A percentile compares a stretch with the other conserved stretches of the same genome.
These are phyloP conservation scores for Penicillium turbatum DNA, from an alignment of 495 filamentous ascomycete genomes.

Conservation along the genomic window DNA sequence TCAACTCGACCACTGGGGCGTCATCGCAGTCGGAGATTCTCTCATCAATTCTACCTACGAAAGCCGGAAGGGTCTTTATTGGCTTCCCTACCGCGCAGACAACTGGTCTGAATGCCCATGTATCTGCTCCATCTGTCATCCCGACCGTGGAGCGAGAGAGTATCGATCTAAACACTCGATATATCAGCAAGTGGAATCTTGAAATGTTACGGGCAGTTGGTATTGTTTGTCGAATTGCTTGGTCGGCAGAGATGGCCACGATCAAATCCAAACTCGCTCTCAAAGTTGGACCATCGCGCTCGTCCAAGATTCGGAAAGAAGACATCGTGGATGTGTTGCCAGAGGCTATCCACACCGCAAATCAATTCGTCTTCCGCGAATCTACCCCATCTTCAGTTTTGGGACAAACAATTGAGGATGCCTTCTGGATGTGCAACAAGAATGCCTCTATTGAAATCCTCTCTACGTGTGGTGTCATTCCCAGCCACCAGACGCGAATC, in stretches of 20 bases:
- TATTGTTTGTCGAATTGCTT: conserved; percentile 83
- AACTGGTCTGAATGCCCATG: conserved; percentile 86
- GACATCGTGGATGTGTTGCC: conserved; percentile 65
- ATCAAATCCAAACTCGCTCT: conserved; percentile 48
- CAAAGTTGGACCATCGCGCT: conserved; percentile 37
- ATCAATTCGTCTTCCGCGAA: conserved; percentile 77
- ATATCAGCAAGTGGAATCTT: conserved; percentile 92
- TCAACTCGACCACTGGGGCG: conserved; percentile 59
- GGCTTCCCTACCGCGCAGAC: conserved; percentile 97
- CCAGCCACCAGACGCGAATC: conserved; percentile 70
- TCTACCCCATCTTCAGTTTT: conserved; percentile 83
- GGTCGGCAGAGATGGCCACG: conserved; percentile 75
- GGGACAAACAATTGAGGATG: conserved; percentile 79
- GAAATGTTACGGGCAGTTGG: conserved; percentile 91
- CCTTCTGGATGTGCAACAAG: conserved; percentile 89
- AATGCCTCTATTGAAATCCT: conserved; percentile 78
- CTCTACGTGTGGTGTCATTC: conserved; percentile 78
- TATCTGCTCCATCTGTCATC: conserved; percentile 97
- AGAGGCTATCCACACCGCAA: conserved; percentile 64
- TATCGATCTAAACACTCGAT: conserved; percentile 92
- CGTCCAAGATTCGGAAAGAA: conserved; percentile 54
- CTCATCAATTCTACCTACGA: conserved; percentile 81
- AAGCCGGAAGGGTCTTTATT: conserved; percentile 88
- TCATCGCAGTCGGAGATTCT: conserved; percentile 73
- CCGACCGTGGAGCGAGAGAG: conserved; percentile 98